Conservation (phyloP, 768 basidiomycete genomes). For the Lactarius evosmus region DNA sequence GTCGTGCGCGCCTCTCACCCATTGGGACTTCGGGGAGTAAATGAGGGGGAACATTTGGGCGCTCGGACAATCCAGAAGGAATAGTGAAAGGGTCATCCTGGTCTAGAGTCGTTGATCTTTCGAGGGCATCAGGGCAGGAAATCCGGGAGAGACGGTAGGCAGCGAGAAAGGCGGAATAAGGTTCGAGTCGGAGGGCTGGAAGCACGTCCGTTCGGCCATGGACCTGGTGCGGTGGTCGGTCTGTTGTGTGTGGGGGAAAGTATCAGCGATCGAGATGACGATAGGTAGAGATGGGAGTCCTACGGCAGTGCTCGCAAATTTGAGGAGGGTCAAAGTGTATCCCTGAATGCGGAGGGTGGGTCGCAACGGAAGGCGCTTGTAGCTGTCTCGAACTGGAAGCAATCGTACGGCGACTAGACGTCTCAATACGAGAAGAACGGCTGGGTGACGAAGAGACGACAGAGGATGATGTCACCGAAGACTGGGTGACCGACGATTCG, state of each 20-base stretch:
- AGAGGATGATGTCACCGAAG: constrained; percentile 17
- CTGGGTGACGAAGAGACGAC: constrained; percentile 15
- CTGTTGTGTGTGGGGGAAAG: constrained; percentile 1
- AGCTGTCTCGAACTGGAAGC: constrained; percentile 8
- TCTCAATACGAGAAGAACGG: constrained; percentile 13
- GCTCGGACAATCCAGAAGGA: constrained; percentile 1
- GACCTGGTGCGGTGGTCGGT: constrained; percentile 20
- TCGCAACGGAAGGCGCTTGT: not conserved
- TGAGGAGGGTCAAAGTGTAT: constrained; percentile 13
- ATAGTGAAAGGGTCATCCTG: constrained; percentile 14
- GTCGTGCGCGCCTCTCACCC: constrained; percentile 22
- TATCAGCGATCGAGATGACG: not conserved
- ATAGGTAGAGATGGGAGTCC: not conserved
- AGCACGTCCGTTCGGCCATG: constrained; percentile 29
- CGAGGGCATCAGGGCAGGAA: constrained; percentile 20
- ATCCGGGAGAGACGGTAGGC: constrained; percentile 26
- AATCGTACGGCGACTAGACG: constrained; percentile 1
- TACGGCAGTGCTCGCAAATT: constrained; percentile 23
- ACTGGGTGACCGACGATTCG: constrained; percentile 23
- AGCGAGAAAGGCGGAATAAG: constrained; percentile 27
- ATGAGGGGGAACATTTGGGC: constrained; percentile 19
- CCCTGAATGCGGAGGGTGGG: constrained; percentile 1
- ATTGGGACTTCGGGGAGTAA: constrained; percentile 21
- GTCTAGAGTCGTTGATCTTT: constrained; percentile 13
- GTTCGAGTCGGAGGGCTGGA: constrained; percentile 28